Evolutionary conservation across 192 early-diverging fungal genomes (phyloP).

Genomic region (Backusella sp.): DNA sequence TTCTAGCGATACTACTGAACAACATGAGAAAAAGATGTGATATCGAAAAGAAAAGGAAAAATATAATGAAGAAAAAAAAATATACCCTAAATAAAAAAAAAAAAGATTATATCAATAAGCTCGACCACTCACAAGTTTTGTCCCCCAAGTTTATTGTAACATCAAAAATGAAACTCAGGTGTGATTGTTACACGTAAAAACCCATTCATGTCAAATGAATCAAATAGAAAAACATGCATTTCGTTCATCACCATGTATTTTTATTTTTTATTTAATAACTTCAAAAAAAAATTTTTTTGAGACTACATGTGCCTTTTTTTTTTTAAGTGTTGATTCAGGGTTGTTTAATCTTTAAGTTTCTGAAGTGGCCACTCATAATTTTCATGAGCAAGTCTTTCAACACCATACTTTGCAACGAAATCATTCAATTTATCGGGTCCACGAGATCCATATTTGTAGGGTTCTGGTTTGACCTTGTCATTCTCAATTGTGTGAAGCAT

Average conservation of each 20-base stretch:
- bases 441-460: constrained; percentile 81
- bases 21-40: neutral
- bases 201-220: too few species aligned
- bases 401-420: constrained; percentile 65
- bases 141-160: neutral
- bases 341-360: neutral
- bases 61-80: neutral
- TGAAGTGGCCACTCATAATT: constrained; percentile 52
- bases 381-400: constrained; percentile 37
- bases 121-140: neutral
- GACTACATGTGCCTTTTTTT: too few species aligned
- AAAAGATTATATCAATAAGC: neutral
- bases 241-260: too few species aligned
- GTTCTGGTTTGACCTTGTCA: constrained; percentile 43
- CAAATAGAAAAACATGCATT: too few species aligned
- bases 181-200: too few species aligned
- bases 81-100: neutral
- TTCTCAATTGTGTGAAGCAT: constrained; percentile 85
- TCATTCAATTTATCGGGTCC: constrained; percentile 79
- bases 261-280: too few species aligned
- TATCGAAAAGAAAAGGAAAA: neutral
- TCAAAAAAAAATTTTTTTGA: too few species aligned
- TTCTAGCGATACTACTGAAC: neutral
- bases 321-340: neutral
- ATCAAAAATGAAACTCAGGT: neutral